Conservation (phyloP, 495 filamentous ascomycete species). For the Aspergillus panamensis region DNA sequence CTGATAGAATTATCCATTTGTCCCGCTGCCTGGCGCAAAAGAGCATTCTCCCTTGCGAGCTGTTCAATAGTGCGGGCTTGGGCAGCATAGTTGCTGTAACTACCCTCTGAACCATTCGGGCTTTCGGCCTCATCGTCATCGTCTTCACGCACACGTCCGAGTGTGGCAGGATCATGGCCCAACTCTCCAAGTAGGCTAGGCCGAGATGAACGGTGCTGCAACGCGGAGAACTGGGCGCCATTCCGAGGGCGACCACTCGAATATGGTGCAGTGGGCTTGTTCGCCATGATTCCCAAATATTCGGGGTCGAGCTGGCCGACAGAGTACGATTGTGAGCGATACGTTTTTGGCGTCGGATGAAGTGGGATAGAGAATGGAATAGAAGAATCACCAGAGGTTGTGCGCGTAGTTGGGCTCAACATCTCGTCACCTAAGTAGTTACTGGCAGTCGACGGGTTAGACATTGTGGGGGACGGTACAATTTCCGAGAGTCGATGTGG, state of each 20-base stretch:
- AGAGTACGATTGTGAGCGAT: slow-evolving; percentile 94
- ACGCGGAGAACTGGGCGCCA: slow-evolving; percentile 59
- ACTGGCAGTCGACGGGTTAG: slow-evolving; percentile 49
- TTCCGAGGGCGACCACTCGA: slow-evolving; percentile 42
- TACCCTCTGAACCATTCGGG: slow-evolving; percentile 60
- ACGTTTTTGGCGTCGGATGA: slow-evolving; percentile 86
- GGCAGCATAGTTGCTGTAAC: slow-evolving; percentile 48
- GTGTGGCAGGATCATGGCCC: slow-evolving; percentile 63
- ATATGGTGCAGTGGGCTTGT: slow-evolving; percentile 41
- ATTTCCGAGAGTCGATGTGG: slow-evolving; percentile 71
- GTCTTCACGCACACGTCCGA: slow-evolving; percentile 77
- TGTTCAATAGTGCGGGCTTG: slow-evolving; percentile 70
- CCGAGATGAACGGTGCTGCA: slow-evolving; percentile 79
- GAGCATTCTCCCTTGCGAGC: slow-evolving; percentile 67
- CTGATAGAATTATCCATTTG: slow-evolving; percentile 60
- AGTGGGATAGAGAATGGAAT: slow-evolving; percentile 89
- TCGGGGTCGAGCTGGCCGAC: slow-evolving; percentile 88
- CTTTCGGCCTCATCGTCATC: slow-evolving; percentile 74
- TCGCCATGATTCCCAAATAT: slow-evolving; percentile 38
- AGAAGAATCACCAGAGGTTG: slow-evolving; percentile 52
- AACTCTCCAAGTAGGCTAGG: slow-evolving; percentile 82
- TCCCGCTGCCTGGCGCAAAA: slow-evolving; percentile 59
- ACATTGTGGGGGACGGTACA: slow-evolving; percentile 71
- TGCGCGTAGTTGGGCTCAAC: slow-evolving; percentile 52
- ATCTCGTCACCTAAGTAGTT: slow-evolving; percentile 46